Evolutionary conservation across 139 green algal species (phyloP), one percentile per base, ranked within the genome.

Genomic region (Asterochloris erici): DNA sequence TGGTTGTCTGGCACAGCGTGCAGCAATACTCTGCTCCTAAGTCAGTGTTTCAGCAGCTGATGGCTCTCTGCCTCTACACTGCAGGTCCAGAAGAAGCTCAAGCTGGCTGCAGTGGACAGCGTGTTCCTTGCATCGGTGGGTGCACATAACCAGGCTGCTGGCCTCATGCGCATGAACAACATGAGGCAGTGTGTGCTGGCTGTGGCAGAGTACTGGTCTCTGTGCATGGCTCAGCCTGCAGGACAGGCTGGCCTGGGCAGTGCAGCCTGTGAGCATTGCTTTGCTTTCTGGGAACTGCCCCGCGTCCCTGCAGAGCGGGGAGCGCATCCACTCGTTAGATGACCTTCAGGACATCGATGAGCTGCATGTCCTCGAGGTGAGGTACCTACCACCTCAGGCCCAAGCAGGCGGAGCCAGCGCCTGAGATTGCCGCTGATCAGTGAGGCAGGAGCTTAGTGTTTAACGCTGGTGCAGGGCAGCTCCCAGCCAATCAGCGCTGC

Each of bases 301-400:
- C 17, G 17, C 19, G 9, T 71, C 21, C 6, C 66, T 82, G 64
- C 88, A 95, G 89, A 97, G 85, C 79, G 92, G 93, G 12, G 91
- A 96, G 60, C 86, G 84, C 68, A 88, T 97, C 15, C 88, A 82
- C 1, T 90, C 83, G 54, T 80, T 96, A 15, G 93, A 95, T 73
- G 91, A 96, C 75, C 85, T 97, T 75, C 93, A 97, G 77, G 94
- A 97, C 81, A 97, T 97, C 63, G 94, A 97, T 71, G 94, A 97
- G 85, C 85, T 97, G 24, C 91, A 93, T 73, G 93, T 97, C 0
- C 86, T 92, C 9, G 94, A 97, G 90, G 93, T 89, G 23, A 80
- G 21, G 17, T 9, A 71, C 21, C 19, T 21, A 10, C 66, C 66
- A 71, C 17, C 4, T 71, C 21, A 26, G 66, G 4, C 17, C 21